phyloP scores from a whole-genome alignment of 2,329 filamentous ascomycete genomes.

The Colletotrichum sp. region DNA sequence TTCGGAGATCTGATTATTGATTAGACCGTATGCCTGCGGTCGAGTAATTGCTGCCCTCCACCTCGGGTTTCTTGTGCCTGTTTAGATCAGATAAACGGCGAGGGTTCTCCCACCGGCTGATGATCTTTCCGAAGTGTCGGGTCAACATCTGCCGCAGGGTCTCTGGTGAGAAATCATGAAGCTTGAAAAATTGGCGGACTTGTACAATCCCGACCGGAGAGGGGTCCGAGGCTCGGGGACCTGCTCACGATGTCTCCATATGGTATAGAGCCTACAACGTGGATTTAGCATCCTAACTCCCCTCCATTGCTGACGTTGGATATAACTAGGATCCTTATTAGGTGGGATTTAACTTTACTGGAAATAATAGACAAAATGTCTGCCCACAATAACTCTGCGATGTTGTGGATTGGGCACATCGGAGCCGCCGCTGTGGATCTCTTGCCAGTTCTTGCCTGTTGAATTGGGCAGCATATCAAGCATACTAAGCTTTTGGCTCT shows the following conservation, averaged over 20 bases:
- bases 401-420: not conserved
- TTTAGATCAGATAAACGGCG: not conserved
- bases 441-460: not conserved
- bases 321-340: not conserved
- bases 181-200: not conserved
- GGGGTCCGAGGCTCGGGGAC: not conserved
- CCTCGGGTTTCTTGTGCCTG: not conserved
- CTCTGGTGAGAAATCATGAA: not conserved
- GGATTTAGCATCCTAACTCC: not conserved
- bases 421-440: not conserved
- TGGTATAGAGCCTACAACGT: not conserved
- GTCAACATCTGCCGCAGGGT: not conserved
- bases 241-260: not conserved
- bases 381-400: not conserved
- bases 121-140: not conserved
- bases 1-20: not conserved
- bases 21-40: not conserved
- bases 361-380: not conserved
- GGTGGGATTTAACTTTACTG: not conserved
- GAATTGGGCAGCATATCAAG: not conserved
- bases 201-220: not conserved
- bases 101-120: not conserved
- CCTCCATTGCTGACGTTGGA: slow-evolving; percentile 2
- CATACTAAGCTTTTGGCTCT: not conserved
- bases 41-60: not conserved